Conservation (phyloP, 1,284 basidiomycete genomes). For the Athelia sp. region DNA sequence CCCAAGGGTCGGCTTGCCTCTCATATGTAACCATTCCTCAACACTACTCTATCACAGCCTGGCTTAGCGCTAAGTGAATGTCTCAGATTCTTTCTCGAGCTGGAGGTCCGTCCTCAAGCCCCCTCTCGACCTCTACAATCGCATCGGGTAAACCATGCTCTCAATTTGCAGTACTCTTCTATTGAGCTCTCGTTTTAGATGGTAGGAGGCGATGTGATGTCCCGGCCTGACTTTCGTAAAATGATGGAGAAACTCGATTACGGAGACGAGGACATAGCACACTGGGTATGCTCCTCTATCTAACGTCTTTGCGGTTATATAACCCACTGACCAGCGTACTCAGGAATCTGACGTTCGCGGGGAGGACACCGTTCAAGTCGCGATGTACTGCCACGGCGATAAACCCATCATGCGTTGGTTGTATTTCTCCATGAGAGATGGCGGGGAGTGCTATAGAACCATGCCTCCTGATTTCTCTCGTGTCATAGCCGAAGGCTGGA, state of each 20-base stretch:
- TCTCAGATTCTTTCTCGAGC: constrained; percentile 2
- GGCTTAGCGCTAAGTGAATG: not conserved
- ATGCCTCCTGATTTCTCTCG: not conserved
- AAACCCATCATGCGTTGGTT: constrained; percentile 17
- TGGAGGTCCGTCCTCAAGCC: constrained; percentile 18
- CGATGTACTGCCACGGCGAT: constrained; percentile 18
- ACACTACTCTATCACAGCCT: not conserved
- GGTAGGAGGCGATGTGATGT: constrained; percentile 19
- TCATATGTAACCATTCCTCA: constrained; percentile 7
- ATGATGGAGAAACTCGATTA: constrained; percentile 13
- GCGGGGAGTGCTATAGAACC: not conserved
- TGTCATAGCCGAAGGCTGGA: not conserved
- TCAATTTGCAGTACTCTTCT: no score
- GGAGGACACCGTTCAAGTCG: constrained; percentile 25
- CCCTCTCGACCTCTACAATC: constrained; percentile 10
- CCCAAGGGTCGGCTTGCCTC: constrained; percentile 14
- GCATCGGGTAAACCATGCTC: constrained; percentile 14
- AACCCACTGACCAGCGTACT: no score
- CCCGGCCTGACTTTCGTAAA: constrained; percentile 17
- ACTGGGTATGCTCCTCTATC: constrained; percentile 9
- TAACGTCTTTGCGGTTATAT: no score
- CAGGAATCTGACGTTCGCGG: constrained; percentile 14
- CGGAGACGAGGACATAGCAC: constrained; percentile 15
- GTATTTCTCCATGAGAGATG: constrained; percentile 24
- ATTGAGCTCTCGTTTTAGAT: constrained; percentile 15